Evolutionary conservation across 106 monocot species (phyloP), one percentile per base, ranked within the genome.

Genomic region (Dendrobium chrysotoxum): DNA sequence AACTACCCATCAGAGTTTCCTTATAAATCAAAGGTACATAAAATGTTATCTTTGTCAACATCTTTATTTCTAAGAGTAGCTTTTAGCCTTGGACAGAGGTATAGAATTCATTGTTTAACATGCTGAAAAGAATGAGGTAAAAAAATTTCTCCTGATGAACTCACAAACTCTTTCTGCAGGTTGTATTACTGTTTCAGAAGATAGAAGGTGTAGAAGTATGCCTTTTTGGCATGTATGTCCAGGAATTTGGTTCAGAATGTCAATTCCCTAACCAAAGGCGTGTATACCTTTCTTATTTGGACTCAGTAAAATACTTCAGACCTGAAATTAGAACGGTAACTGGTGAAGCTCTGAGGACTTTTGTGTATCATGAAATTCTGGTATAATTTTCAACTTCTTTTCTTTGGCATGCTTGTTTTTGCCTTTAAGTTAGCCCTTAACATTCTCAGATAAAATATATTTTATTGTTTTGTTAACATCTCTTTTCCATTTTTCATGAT

Each of bases 161-260:
- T 44, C 21, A 9, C 38, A 21, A 28, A 53, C 75, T 75, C 26
- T 35, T 82, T 88, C 58, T 86, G 38, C 89, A 99, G 98, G 95
- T 95, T 83, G 45, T 99, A 77, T 86, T 99, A 75, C 81, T 99
- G 74, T 99, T 99, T 84, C 98, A 99, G 86, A 99, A 91, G 85
- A 99, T 99, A 66, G 98, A 99, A 87, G 98, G 98, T 80, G 98
- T 99, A 40, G 98, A 99, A 91, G 98, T 99, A 7, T 99, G 98
- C 82, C 89, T 99, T 4, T 99, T 99, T 88, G 98, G 98, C 57
- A 99, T 99, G 98, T 99, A 99, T 79, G 95, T 99, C 40, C 98
- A 99, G 86, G 98, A 99, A 85, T 99, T 95, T 86, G 98, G 98
- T 72, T 88, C 98, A 50, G 98, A 99, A 86, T 93, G 89, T 76